Percentiles rank a stretch among this genome's conserved stretches.
phyloP scores from a whole-genome alignment of 2,329 filamentous ascomycete species.

The Trichoderma guizhouense region DNA sequence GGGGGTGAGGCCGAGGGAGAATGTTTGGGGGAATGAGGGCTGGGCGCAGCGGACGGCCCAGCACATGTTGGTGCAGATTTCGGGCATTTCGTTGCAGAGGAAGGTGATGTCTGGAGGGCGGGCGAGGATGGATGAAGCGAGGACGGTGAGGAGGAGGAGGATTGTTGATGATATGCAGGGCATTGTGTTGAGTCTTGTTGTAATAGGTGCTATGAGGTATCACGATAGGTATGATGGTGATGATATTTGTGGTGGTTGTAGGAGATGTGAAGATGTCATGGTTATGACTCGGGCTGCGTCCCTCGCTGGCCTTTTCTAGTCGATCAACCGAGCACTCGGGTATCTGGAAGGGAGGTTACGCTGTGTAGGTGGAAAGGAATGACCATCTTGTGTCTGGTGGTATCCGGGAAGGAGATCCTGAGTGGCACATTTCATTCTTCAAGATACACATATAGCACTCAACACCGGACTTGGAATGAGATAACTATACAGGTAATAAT shows the following conservation, averaged over 20 bases:
- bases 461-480: background rate
- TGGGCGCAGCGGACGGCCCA: conserved; percentile 25
- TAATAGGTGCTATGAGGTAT: background rate
- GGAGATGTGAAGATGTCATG: background rate
- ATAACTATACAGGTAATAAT: background rate
- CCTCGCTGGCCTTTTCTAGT: background rate
- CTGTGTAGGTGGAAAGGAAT: background rate
- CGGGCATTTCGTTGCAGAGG: conserved; percentile 21
- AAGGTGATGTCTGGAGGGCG: conserved; percentile 24
- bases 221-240: background rate
- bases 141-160: background rate
- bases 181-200: background rate
- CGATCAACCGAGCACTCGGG: background rate
- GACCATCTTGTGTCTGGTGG: background rate
- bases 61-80: conserved; percentile 27
- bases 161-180: background rate
- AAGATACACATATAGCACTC: background rate
- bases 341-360: background rate
- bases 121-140: background rate
- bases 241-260: background rate
- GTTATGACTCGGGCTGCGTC: background rate
- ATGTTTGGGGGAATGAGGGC: conserved; percentile 18
- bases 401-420: background rate
- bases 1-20: conserved; percentile 19
- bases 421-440: background rate